Evolutionary conservation across 345 rosid species (phyloP), one percentile per base, ranked within the genome.

Genomic region (Populus deltoides): DNA sequence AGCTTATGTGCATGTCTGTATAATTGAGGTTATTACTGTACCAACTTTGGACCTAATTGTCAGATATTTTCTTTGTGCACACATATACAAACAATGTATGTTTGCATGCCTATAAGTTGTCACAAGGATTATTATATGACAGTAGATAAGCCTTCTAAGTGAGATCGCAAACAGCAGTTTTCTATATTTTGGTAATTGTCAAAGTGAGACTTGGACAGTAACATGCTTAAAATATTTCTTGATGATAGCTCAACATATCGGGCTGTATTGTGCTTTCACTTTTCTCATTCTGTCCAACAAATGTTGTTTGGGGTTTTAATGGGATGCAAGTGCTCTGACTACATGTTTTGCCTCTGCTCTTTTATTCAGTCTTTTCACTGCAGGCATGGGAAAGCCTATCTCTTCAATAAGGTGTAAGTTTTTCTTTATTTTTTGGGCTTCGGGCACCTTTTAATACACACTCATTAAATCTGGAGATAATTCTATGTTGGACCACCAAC

Each of bases 341-440:
- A 7, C 38, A 10, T 77, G 71, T 78, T 83, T 76, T 80, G 77
- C 66, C 70, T 75, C 72, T 86, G 72, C 77, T 77, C 73, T 83
- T 86, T 77, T 81, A 81, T 84, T 86, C 90, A 96, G 99, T 83
- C 94, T 76, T 96, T 96, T 89, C 92, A 90, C 70, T 22, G 86
- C 90, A 92, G 87, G 86, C 94, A 96, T 87, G 99, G 99, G 86
- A 91, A 88, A 85, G 99, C 99, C 80, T 97, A 94, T 87, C 98
- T 97, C 86, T 97, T 97, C 92, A 82, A 72, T 70, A 92, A 91
- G 83, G 99, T 94, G 99, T 97, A 94, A 97, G 99, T 91, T 81
- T 83, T 88, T 81, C 86, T 71, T 78, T 78, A 70, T 66, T 79
- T 84, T 81, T 82, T 68, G 80, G 83, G 71, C 31, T 80, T 84